phyloP scores from a whole-genome alignment of 306 rosid genomes.

The Abrus precatorius region DNA sequence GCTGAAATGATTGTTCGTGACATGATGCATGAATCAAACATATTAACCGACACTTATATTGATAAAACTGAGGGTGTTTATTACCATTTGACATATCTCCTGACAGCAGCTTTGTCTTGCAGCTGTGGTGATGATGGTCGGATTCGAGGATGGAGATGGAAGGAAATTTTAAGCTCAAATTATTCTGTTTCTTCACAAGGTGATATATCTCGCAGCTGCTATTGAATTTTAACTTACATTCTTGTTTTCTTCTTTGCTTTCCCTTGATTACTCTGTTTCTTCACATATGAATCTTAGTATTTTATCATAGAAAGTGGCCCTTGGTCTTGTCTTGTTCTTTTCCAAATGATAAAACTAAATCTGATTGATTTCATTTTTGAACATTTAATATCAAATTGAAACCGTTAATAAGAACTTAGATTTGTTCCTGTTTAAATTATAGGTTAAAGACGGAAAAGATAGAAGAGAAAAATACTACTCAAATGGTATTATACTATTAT shows the following conservation, averaged over 20 bases:
- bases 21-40: not conserved
- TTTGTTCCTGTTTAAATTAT: slow-evolving; percentile 25
- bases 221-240: slow-evolving; percentile 10
- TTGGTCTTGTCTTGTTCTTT: not conserved
- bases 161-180: slow-evolving; percentile 59
- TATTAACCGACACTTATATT: not conserved
- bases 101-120: slow-evolving; percentile 38
- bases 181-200: slow-evolving; percentile 66
- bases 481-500: not conserved
- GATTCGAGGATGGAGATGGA: slow-evolving; percentile 93
- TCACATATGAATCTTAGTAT: slow-evolving; percentile 29
- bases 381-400: slow-evolving; percentile 6
- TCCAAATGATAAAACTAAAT: not conserved
- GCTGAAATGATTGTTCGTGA: slow-evolving; percentile 14
- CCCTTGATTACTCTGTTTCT: slow-evolving; percentile 9
- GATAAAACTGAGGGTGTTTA: slow-evolving; percentile 16
- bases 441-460: slow-evolving; percentile 21
- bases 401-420: not conserved
- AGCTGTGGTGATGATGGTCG: slow-evolving; percentile 98
- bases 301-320: slow-evolving; percentile 4
- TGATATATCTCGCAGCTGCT: slow-evolving; percentile 43
- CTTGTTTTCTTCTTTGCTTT: not conserved
- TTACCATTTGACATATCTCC: slow-evolving; percentile 36
- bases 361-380: slow-evolving; percentile 27
- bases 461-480: not conserved